Base-by-base conservation (phyloP, 1,139 yeast genomes). In the Yamadazyma buinensis region DNA sequence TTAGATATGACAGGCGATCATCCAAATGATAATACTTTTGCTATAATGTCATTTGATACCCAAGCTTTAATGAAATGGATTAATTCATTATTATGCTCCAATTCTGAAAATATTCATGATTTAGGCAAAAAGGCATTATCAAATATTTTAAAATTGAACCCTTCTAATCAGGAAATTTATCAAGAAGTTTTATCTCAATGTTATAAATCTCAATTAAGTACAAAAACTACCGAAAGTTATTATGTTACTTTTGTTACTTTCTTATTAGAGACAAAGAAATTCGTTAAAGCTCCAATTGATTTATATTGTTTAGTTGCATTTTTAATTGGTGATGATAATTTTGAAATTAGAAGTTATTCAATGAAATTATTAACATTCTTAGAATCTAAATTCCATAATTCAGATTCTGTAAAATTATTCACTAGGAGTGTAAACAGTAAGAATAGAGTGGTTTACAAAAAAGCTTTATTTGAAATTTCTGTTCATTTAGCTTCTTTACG, bases 51-150 rank as follows among this genome's bases (percentile, higher is more conserved):
- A 0, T 86, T 88, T 57, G 92, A 86, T 46, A 71, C 84, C 7
- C 67, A 75, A 5, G 80, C 77, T 1, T 63, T 88, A 24, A 67
- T 88, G 57, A 66, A 72, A 19, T 92, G 97, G 97, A 74, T 88
- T 23, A 82, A 82, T 44, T 68, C 87, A 1, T 61, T 88, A 21
- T 71, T 88, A 36, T 65, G 68, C 18, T 72, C 85, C 0, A 71
- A 72, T 5, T 72, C 74, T 31, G 88, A 81, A 10, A 69, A 71
- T 28, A 66, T 84, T 24, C 78, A 75, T 36, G 75, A 66, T 3
- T 57, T 84, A 23, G 97, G 95, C 0, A 72, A 77, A 25, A 60
- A 65, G n/a, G 97, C 97, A 0, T 60, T 92, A 35, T 67, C 69
- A 33, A 85, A 83, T 47, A 63, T 92, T 29, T 64, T 92, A 14